These are phyloP conservation scores for Gossypium gossypioides DNA, from an alignment of 441 rosid species.

Conservation along the genomic window DNA sequence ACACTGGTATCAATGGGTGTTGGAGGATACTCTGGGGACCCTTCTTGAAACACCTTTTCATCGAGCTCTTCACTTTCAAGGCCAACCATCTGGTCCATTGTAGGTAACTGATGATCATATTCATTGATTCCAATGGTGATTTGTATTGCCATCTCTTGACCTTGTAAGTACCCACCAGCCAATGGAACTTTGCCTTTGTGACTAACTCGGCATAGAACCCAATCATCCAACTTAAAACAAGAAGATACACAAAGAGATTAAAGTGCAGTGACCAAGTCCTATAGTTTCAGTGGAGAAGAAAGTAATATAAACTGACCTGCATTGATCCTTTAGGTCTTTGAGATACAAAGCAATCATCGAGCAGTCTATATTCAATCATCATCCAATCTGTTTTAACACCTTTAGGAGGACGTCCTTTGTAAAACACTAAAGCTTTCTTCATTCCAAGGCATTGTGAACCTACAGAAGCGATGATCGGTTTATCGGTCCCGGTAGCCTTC, in stretches of 20 bases:
- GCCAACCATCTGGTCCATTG: constrained; percentile 13
- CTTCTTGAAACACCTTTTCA: constrained; percentile 13
- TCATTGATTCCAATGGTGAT: not conserved
- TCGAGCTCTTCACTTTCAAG: constrained; percentile 10
- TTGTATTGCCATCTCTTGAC: constrained; percentile 18
- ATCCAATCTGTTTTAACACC: constrained; percentile 35
- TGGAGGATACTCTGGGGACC: constrained; percentile 17
- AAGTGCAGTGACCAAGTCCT: too few relatives aligned
- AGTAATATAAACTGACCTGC: constrained; percentile 25
- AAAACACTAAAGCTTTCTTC: constrained; percentile 37
- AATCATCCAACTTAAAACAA: constrained; percentile 31
- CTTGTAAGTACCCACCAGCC: constrained; percentile 20
- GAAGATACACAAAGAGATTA: not conserved
- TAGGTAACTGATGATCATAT: not conserved
- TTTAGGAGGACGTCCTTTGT: constrained; percentile 31
- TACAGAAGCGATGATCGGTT: constrained; percentile 24
- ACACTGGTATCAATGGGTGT: constrained; percentile 6
- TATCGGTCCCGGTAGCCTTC: constrained; percentile 38
- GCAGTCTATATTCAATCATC: constrained; percentile 36
- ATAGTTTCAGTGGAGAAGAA: not conserved
- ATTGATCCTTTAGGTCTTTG: constrained; percentile 28
- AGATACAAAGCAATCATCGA: constrained; percentile 23
- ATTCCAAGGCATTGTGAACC: constrained; percentile 35
- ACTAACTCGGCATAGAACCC: constrained; percentile 33
- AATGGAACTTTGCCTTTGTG: constrained; percentile 14